phyloP scores from a whole-genome alignment of 352 stramenopile genomes.

The Halophytophthora polymorphica region DNA sequence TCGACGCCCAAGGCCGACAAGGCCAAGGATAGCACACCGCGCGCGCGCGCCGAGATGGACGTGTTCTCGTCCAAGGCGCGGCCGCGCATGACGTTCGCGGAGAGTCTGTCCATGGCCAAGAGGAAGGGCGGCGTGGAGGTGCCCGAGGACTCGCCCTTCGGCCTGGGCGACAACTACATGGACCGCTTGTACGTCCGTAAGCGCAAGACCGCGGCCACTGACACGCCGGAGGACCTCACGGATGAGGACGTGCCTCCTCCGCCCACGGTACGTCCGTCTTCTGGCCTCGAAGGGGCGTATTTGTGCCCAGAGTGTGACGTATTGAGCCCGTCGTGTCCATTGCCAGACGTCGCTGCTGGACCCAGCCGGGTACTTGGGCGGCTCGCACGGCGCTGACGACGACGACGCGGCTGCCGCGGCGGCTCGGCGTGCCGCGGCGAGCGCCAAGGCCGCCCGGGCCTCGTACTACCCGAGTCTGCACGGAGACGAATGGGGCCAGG shows the following conservation, averaged over 20 bases:
- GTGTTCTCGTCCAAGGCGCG: constrained; percentile 25
- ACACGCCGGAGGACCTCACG: constrained; percentile 19
- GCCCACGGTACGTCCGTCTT: constrained; percentile 35
- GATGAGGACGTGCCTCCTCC: constrained; percentile 58
- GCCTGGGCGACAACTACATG: constrained; percentile 38
- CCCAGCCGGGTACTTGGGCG: constrained; percentile 35
- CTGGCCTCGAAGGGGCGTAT: too few species aligned
- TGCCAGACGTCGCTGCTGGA: constrained; percentile 44
- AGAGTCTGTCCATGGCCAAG: constrained; percentile 72
- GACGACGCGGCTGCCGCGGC: constrained; percentile 21
- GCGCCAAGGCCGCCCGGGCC: constrained; percentile 17
- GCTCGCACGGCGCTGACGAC: constrained; percentile 23
- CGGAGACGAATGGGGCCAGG: constrained; percentile 69
- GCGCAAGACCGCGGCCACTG: constrained; percentile 36
- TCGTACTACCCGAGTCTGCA: constrained; percentile 51
- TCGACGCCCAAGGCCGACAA: constrained; percentile 50
- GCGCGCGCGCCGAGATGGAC: constrained; percentile 21
- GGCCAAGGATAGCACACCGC: constrained; percentile 47
- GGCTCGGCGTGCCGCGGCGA: constrained; percentile 13
- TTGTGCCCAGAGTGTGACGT: too few species aligned
- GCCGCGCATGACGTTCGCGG: constrained; percentile 56
- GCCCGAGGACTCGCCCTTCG: constrained; percentile 65
- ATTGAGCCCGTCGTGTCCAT: not conserved
- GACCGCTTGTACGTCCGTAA: constrained; percentile 45
- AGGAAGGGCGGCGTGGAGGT: constrained; percentile 31